Conservation (phyloP, 768 basidiomycete species). For the Hirschioporus abietinus region DNA sequence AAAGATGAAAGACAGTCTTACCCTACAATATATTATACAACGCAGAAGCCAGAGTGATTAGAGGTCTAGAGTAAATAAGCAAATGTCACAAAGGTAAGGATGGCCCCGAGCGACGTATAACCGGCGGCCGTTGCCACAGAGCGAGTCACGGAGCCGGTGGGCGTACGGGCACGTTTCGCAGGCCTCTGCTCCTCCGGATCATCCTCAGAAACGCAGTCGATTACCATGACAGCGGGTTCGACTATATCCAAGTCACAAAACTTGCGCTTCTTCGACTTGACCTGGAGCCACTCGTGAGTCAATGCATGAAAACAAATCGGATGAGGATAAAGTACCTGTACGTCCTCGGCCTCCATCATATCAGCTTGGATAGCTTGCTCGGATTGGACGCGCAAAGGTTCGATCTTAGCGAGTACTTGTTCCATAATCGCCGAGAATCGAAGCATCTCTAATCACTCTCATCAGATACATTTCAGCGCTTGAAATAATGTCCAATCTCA, state of each 20-base stretch:
- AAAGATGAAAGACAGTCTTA: background rate
- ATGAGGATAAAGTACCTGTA: background rate
- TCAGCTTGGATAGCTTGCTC: background rate
- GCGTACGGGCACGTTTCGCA: background rate
- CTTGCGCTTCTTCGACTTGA: background rate
- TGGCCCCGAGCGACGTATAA: background rate
- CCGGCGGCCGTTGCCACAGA: background rate
- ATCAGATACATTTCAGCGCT: background rate
- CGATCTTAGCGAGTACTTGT: background rate
- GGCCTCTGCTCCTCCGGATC: background rate
- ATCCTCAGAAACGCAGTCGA: background rate
- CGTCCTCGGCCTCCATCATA: background rate
- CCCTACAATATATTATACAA: background rate
- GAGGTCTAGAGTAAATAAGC: background rate
- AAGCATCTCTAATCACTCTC: background rate
- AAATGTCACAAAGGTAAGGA: background rate
- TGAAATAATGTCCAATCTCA: background rate
- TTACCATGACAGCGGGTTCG: background rate
- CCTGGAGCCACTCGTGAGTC: background rate
- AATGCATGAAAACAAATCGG: background rate
- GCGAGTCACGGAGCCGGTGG: background rate
- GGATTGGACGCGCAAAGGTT: background rate
- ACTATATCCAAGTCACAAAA: background rate
- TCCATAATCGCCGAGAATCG: background rate
- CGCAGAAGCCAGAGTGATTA: background rate